A percentile compares a stretch with the other conserved stretches of the same genome.
Conservation (phyloP, 352 stramenopile genomes). For the Elongisporangium undulatum region DNA sequence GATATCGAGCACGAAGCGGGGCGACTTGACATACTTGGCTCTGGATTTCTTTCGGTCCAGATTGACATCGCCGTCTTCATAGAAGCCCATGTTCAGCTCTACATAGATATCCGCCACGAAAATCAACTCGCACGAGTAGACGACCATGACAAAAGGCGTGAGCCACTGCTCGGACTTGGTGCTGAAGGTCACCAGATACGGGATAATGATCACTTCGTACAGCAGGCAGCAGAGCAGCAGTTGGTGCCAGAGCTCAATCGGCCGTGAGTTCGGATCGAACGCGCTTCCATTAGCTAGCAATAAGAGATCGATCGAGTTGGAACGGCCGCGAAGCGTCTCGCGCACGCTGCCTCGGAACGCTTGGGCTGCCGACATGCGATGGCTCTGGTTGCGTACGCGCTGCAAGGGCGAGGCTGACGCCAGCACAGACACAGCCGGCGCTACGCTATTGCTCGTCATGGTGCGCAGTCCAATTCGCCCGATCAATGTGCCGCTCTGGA, state of each 20-base stretch:
- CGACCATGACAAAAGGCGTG: constrained; percentile 20
- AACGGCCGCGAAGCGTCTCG: constrained; percentile 23
- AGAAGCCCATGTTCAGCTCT: constrained; percentile 68
- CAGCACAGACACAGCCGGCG: not conserved
- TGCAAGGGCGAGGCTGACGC: not conserved
- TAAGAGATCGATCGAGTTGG: constrained; percentile 49
- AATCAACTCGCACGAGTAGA: constrained; percentile 53
- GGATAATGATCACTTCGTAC: constrained; percentile 52
- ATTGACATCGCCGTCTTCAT: constrained; percentile 58
- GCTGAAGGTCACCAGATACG: constrained; percentile 44
- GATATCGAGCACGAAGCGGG: constrained; percentile 42
- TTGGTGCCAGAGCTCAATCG: constrained; percentile 57
- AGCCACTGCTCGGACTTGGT: constrained; percentile 9
- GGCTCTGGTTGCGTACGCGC: constrained; percentile 12
- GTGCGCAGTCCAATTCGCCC: not conserved
- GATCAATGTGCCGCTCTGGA: not conserved
- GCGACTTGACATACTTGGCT: constrained; percentile 48
- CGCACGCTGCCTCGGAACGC: constrained; percentile 19
- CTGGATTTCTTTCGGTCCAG: constrained; percentile 42
- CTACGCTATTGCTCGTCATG: not conserved
- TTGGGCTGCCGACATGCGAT: constrained; percentile 3
- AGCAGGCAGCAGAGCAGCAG: constrained; percentile 42
- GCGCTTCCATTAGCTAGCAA: constrained; percentile 42
- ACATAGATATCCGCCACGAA: constrained; percentile 57
- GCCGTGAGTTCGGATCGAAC: constrained; percentile 51